A percentile compares a stretch with the other conserved stretches of the same genome.
These are phyloP conservation scores for Hypoxylon sp. DNA, from an alignment of 2,329 filamentous ascomycete genomes.

Conservation along the genomic window DNA sequence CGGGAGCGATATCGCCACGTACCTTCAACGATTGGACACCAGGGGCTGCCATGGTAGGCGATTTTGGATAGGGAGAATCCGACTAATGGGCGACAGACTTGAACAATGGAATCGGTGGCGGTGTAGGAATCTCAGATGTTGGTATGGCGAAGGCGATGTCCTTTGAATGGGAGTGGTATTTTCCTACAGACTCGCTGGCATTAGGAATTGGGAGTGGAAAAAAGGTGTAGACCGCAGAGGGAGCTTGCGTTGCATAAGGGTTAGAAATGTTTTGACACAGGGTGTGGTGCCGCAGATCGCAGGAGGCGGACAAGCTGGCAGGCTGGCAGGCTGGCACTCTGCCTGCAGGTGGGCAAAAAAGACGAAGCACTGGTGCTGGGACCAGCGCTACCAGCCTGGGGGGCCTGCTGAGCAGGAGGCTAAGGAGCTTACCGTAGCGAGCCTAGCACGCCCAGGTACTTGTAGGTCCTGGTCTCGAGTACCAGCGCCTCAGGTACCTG, in stretches of 20 bases:
- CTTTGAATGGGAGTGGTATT: constrained; percentile 22
- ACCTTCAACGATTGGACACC: constrained; percentile 94
- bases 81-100: constrained; percentile 26
- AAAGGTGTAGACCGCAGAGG: constrained; percentile 28
- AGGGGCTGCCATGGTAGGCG: constrained; percentile 76
- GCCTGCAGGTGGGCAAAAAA: too few species aligned
- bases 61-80: constrained; percentile 27
- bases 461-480: neutral
- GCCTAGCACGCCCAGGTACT: neutral
- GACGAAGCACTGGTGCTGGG: constrained; percentile 14
- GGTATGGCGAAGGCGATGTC: constrained; percentile 11
- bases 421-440: too few species aligned
- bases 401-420: too few species aligned
- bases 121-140: constrained; percentile 14
- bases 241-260: constrained; percentile 48
- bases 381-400: neutral
- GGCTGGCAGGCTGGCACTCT: constrained; percentile 3
- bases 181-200: constrained; percentile 31
- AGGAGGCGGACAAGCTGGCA: constrained; percentile 37
- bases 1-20: constrained; percentile 44
- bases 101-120: constrained; percentile 16
- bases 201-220: constrained; percentile 14
- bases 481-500: neutral
- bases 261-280: constrained; percentile 52
- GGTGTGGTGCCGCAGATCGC: constrained; percentile 50